These are phyloP conservation scores for Candida xiaguanensis DNA, from an alignment of 805 yeast genomes.

Conservation along the genomic window DNA sequence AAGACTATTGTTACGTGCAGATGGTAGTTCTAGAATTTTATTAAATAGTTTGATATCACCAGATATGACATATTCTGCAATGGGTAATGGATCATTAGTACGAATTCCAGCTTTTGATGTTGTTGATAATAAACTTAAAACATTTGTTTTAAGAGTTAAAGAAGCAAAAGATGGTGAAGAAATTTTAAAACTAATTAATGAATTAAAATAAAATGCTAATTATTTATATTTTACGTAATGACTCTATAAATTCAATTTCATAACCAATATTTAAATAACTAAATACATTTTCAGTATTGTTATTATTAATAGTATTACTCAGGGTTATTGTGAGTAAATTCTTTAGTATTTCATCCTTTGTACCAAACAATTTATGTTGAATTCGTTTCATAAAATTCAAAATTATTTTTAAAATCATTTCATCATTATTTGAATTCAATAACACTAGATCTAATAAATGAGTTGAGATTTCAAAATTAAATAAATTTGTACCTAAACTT, in stretches of 20 bases:
- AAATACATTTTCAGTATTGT: constrained; percentile 1
- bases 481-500: constrained; percentile 42
- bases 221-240: constrained; percentile 25
- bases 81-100: constrained; percentile 65
- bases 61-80: constrained; percentile 54
- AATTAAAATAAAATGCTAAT: constrained; percentile 14
- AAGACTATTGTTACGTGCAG: constrained; percentile 79
- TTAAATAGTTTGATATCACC: constrained; percentile 62
- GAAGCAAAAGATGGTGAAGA: constrained; percentile 64
- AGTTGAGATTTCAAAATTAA: constrained; percentile 44
- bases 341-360: constrained; percentile 42
- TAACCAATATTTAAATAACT: constrained; percentile 48
- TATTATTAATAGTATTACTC: background rate
- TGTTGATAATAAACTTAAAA: constrained; percentile 51
- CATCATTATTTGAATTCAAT: constrained; percentile 61
- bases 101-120: constrained; percentile 59
- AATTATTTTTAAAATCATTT: constrained; percentile 48
- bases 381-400: constrained; percentile 50
- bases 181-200: constrained; percentile 34
- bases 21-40: constrained; percentile 78
- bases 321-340: constrained; percentile 14
- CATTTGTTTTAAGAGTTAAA: constrained; percentile 74
- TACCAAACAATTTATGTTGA: constrained; percentile 48
- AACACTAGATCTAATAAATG: constrained; percentile 56
- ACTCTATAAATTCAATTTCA: constrained; percentile 44